phyloP scores from a whole-genome alignment of 345 rosid species.

The Citrus cavaleriei region DNA sequence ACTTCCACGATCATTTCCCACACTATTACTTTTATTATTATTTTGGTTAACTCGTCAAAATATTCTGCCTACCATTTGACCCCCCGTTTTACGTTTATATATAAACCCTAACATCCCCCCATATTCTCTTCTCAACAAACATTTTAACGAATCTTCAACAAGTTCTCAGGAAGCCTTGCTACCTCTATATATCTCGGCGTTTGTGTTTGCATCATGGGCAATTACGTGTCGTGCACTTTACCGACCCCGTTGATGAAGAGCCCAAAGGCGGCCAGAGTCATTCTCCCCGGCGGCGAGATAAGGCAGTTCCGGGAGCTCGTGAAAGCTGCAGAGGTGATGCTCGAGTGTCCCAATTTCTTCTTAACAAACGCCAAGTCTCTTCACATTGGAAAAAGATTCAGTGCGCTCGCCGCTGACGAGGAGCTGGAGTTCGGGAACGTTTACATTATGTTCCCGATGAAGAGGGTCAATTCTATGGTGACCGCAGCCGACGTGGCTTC shows the following conservation, averaged over 20 bases:
- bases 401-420: conserved; percentile 54
- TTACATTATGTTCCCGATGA: conserved; percentile 65
- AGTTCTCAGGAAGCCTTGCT: not conserved
- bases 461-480: conserved; percentile 39
- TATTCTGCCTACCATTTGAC: not conserved
- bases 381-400: conserved; percentile 50
- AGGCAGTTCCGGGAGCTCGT: conserved; percentile 38
- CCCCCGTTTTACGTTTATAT: not conserved
- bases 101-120: not conserved
- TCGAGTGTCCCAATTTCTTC: conserved; percentile 60
- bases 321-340: conserved; percentile 68
- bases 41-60: not conserved
- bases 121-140: not conserved
- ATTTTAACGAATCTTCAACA: no score
- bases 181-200: no score
- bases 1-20: not conserved
- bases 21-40: not conserved
- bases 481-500: conserved; percentile 52
- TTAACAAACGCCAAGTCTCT: conserved; percentile 41
- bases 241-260: conserved; percentile 29
- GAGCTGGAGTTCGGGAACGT: conserved; percentile 54
- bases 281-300: conserved; percentile 56
- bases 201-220: conserved; percentile 38
- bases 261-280: conserved; percentile 39
- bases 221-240: conserved; percentile 46